Evolutionary conservation across 768 basidiomycete species (phyloP), one percentile per base, ranked within the genome.

Genomic region (Termitomyces eurrhizus): DNA sequence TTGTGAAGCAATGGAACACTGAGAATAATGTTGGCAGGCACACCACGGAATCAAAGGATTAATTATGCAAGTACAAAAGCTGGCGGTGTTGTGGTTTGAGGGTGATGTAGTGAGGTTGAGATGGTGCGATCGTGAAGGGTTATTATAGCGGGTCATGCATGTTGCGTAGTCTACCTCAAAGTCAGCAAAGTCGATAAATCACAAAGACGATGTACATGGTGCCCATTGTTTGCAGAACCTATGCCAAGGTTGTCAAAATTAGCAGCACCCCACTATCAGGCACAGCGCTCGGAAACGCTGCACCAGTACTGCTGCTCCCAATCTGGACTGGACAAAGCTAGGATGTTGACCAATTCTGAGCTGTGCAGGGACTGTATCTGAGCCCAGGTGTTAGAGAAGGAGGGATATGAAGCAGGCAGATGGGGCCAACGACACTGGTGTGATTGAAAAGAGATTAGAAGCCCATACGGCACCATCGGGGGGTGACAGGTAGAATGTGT

Each of bases 1-100:
- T 86, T 92, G 12, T 89, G 80, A 66, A 92, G 74, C 69, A 92
- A 92, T 0, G 91, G 85, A 0, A 90, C 87, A 42, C 90, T 90
- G 42, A 93, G 84, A 59, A 93, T 77, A 74, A 93, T 86, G 70
- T 92, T 90, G 0, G 82, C 85, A 18, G 62, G 65, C 3, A 74
- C 70, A 16, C 64, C 59, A 72, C 65, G 11, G 71, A 62, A 45
- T 82, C 79, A 16, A 78, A 80, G 32, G 83, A 69, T 66, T 92
- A 64, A 92, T 88, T 50, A 89, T 73, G 18, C 90, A 90, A 1
- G n/a, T n/a, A n/a, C n/a, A n/a, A n/a, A n/a, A n/a, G n/a, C n/a
- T n/a, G n/a, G n/a, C n/a, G n/a, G n/a, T 66, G 29, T 81, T 77
- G 57, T 79, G 75, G 9, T 72, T 65, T 0, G 73, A 68, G 0